A percentile compares a stretch with the other conserved stretches of the same genome.
Evolutionary conservation across 805 yeast species (phyloP).

Genomic region (Candida ovalis): DNA sequence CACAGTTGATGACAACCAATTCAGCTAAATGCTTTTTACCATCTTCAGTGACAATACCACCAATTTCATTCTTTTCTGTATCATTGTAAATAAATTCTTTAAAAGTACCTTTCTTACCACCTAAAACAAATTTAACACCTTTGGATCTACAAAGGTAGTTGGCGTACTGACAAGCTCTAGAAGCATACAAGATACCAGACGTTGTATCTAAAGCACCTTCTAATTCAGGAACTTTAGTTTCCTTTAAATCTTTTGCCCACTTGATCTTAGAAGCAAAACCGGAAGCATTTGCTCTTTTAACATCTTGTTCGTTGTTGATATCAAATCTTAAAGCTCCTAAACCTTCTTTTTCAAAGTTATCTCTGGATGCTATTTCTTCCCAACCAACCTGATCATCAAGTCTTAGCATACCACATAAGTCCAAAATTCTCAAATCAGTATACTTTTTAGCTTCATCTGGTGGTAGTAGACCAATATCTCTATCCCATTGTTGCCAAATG

Average conservation of each 20-base stretch:
- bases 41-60: conserved; percentile 28
- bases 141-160: conserved; percentile 22
- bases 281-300: conserved; percentile 29
- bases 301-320: conserved; percentile 26
- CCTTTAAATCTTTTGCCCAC: conserved; percentile 16
- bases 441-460: conserved; percentile 23
- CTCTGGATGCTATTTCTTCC: conserved; percentile 24
- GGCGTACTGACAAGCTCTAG: conserved; percentile 32
- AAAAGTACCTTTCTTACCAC: conserved; percentile 30
- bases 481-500: conserved; percentile 25
- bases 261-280: conserved; percentile 28
- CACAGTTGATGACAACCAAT: conserved; percentile 27
- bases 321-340: conserved; percentile 29
- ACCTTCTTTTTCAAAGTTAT: conserved; percentile 25
- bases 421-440: conserved; percentile 23
- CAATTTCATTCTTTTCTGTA: conserved; percentile 16
- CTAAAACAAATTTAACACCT: conserved; percentile 35
- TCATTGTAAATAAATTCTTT: conserved; percentile 18
- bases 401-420: conserved; percentile 28
- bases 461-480: conserved; percentile 21
- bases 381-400: conserved; percentile 25
- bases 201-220: conserved; percentile 29
- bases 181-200: conserved; percentile 34
- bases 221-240: conserved; percentile 10
- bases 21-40: conserved; percentile 24